Evolutionary conservation across 768 basidiomycete species (phyloP).

Genomic region (Lactifluus rugatus): DNA sequence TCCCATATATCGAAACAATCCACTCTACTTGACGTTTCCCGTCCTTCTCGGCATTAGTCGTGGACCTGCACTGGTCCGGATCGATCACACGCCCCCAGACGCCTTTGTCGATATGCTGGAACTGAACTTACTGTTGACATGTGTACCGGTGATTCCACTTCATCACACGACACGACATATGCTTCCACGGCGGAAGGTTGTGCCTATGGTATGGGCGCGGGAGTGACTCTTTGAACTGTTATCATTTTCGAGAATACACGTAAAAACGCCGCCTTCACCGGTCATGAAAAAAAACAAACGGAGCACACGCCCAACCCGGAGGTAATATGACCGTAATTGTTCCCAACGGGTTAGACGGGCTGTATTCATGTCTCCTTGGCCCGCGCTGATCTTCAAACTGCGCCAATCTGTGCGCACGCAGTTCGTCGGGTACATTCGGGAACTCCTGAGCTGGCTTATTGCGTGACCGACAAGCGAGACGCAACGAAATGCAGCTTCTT

Average conservation of each 20-base stretch:
- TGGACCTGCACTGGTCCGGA: not conserved
- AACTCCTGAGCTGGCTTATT: not conserved
- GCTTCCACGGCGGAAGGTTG: not conserved
- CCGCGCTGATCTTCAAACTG: not conserved
- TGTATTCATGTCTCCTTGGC: too few relatives aligned
- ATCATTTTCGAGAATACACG: not conserved
- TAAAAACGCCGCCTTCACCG: conserved; percentile 6
- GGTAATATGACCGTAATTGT: conserved; percentile 1
- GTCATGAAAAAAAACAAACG: not conserved
- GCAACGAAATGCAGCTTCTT: not conserved
- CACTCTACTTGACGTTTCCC: not conserved
- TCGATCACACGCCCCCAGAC: not conserved
- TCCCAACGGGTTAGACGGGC: not conserved
- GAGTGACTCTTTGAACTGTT: not conserved
- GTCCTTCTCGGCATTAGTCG: not conserved
- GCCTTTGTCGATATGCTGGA: not conserved
- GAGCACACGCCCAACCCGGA: not conserved
- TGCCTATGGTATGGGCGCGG: not conserved
- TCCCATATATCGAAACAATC: not conserved
- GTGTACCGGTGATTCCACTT: not conserved
- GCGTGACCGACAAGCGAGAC: not conserved
- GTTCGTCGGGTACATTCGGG: not conserved
- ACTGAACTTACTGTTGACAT: not conserved
- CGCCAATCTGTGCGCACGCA: not conserved
- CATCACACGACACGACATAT: not conserved